Base-by-base conservation (phyloP, 1,284 basidiomycete species). In the Cryptococcus jaspeensis region DNA sequence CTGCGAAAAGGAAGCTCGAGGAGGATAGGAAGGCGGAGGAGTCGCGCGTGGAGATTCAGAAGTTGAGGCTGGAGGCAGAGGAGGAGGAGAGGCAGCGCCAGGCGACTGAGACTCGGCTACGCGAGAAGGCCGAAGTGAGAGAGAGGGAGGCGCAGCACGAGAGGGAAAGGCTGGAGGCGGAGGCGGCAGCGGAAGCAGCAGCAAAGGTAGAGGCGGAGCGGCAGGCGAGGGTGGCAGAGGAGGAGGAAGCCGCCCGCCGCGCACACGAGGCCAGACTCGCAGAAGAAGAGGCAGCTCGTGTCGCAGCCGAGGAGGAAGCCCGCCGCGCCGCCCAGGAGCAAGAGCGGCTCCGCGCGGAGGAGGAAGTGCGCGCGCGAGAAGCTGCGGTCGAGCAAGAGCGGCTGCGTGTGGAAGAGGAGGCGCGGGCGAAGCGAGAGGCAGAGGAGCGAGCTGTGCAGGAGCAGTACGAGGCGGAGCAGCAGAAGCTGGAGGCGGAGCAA, bases 391-490 rank as follows among this genome's bases (percentile, higher is more conserved):
- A 61, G 39, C 15, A 37, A 36, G 55, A 50, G 39, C 44, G 50
- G 35, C 13, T 20, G 52, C 28, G 35, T 20, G 56, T 23, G 52
- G 61, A 62, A 54, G 57, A 59, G 37, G 50, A 49, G 20, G 58
- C 41, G 18, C 32, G 22, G 28, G 42, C 38, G 20, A 52, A 41
- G 38, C 39, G 50, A 55, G 52, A 53, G 23, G 52, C 50, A 18
- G 62, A 64, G 41, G 58, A 56, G 25, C 38, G 48, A 44, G 18
- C 52, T 16, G 45, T 49, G 41, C 41, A 38, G 45, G 38, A 15
- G 32, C 39, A 44, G 23, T 47, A 50, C 20, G 49, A 57, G 38
- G 22, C 45, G 39, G 36, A 58, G 44, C 45, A 48, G 20, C 48
- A 40, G 23, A 53, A 41, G 32, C 46, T 46, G 5, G 58, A 61